A percentile compares a stretch with the other conserved stretches of the same genome.
phyloP scores from a whole-genome alignment of 106 monocot genomes.

The Allium sativum region DNA sequence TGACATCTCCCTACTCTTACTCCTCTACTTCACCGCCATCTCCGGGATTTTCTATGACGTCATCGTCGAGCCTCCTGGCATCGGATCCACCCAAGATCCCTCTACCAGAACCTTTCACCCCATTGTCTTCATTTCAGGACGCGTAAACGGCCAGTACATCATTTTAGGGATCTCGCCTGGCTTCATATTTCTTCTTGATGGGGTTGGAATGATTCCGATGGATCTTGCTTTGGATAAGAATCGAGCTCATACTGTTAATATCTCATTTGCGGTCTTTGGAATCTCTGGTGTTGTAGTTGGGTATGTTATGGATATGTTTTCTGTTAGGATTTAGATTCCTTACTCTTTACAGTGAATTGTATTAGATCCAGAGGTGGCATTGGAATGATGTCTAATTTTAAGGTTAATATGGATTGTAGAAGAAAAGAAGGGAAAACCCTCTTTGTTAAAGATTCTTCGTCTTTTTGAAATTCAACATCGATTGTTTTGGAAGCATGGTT shows the following conservation, averaged over 20 bases:
- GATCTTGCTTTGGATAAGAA: conserved; percentile 75
- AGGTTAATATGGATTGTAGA: no score
- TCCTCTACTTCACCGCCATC: conserved; percentile 87
- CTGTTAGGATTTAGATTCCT: no score
- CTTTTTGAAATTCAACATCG: no score
- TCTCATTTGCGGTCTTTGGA: conserved; percentile 66
- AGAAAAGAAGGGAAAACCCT: no score
- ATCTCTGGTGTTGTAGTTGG: conserved; percentile 39
- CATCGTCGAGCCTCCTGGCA: conserved; percentile 95
- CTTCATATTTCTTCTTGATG: conserved; percentile 89
- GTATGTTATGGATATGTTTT: no score
- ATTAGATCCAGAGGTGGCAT: no score
- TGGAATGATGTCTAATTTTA: no score
- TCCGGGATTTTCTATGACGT: conserved; percentile 89
- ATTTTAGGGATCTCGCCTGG: conserved; percentile 93
- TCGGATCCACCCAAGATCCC: conserved; percentile 70
- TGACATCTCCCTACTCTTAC: conserved; percentile 63
- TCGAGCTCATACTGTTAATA: conserved; percentile 41
- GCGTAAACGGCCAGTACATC: conserved; percentile 93
- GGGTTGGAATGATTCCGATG: conserved; percentile 66
- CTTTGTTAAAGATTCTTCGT: no score
- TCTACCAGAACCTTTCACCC: conserved; percentile 53
- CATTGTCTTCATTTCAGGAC: conserved; percentile 78
- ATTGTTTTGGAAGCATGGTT: no score
- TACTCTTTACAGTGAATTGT: no score